Conservation (phyloP, 2,329 filamentous ascomycete genomes). For the Dendryphion nanum region DNA sequence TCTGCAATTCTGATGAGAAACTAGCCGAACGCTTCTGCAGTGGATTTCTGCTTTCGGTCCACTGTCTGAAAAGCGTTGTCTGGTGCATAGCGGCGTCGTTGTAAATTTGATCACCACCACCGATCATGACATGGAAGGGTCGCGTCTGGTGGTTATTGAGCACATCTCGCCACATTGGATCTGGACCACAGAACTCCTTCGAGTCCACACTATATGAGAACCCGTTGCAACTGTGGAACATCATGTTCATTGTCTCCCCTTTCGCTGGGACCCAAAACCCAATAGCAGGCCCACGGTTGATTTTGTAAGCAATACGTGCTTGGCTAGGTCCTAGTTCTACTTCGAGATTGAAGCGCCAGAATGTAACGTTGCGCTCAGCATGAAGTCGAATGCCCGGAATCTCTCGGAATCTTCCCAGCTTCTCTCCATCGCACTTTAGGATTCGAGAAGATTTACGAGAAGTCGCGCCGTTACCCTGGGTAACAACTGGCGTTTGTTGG, state of each 20-base stretch:
- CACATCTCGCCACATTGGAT: slow-evolving; percentile 95
- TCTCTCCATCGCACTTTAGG: slow-evolving; percentile 71
- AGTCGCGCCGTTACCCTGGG: slow-evolving; percentile 39
- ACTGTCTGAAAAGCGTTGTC: slow-evolving; percentile 74
- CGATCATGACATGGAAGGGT: slow-evolving; percentile 98
- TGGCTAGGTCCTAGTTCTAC: slow-evolving; percentile 77
- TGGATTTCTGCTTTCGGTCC: slow-evolving; percentile 78
- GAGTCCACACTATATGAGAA: slow-evolving; percentile 80
- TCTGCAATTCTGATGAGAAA: slow-evolving; percentile 79
- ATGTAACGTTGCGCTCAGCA: slow-evolving; percentile 81
- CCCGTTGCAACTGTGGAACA: slow-evolving; percentile 98
- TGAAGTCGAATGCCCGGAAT: slow-evolving; percentile 80
- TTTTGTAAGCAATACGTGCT: slow-evolving; percentile 88
- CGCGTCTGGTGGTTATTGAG: slow-evolving; percentile 86
- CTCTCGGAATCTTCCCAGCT: slow-evolving; percentile 76
- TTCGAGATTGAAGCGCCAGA: slow-evolving; percentile 96
- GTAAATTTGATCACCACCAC: slow-evolving; percentile 95
- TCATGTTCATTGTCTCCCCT: slow-evolving; percentile 91
- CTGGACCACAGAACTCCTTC: slow-evolving; percentile 81
- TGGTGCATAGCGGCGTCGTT: slow-evolving; percentile 81
- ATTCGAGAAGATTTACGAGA: slow-evolving; percentile 47
- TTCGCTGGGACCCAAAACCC: slow-evolving; percentile 92
- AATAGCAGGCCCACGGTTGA: slow-evolving; percentile 84
- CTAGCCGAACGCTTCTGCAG: slow-evolving; percentile 74
- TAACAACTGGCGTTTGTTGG: slow-evolving; percentile 61